Base-by-base conservation (phyloP, 345 rosid species). In the Noccaea bulbosa region DNA sequence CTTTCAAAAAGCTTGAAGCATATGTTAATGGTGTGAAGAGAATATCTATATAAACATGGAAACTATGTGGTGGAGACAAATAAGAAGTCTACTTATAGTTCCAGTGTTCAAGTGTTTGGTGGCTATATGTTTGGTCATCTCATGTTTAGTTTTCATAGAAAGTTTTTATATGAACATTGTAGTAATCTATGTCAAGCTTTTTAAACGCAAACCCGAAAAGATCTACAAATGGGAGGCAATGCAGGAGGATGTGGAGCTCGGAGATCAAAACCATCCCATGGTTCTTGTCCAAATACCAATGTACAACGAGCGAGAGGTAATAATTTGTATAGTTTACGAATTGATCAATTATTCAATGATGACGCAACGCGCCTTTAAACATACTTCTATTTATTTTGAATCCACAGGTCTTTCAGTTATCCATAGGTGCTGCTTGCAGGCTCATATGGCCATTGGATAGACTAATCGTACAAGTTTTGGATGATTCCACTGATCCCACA, bases 401-500 rank as follows among this genome's bases (percentile, higher is more conserved):
- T 44, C 30, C 46, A 53, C 81, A 86, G 91, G 91, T 86, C 15
- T 84, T 81, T 71, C 84, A 78, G 45, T 39, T 86, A 50, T 86
- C 91, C 6, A 86, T 86, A 30, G 88, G 84, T 50, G 87, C 88
- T 10, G 85, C 88, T 3, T 86, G 91, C 66, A 83, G 78, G 27
- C 83, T 86, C 41, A 78, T 79, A 34, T 86, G 91, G 88, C 91
- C 88, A 30, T 60, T 74, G 35, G 80, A 86, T 49, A 65, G 85
- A 37, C 69, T 86, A 56, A 78, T 86, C 50, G 63, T 86, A 52
- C 91, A 86, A 80, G 87, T 86, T 45, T 80, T 86, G 48, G 91
- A 86, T 53, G 91, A 86, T 39, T 86, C 91, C 41, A 86, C 88
- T 20, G 83, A 84, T 76, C 84, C 84, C 22, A 24, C 79, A 30